Conservation (phyloP, 192 early-diverging fungal genomes). For the Coemansia erecta region DNA sequence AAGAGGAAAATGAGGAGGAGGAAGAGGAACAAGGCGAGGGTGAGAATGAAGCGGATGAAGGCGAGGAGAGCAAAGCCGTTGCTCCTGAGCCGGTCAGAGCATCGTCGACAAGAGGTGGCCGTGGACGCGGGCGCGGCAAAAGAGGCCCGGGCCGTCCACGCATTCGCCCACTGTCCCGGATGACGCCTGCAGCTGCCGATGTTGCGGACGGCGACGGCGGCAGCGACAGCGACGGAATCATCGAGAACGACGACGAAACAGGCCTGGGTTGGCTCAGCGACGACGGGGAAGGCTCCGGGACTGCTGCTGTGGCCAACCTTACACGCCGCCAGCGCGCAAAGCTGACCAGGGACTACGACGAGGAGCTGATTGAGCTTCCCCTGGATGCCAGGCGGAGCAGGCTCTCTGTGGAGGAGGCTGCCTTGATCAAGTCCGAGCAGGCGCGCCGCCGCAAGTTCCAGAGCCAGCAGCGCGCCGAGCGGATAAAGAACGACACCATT, state of each 20-base stretch:
- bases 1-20: too few species aligned
- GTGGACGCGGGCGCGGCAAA: conserved; percentile 4
- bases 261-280: conserved; percentile 18
- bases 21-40: background rate
- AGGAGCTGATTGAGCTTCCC: conserved; percentile 70
- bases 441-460: conserved; percentile 76
- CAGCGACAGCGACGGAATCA: conserved; percentile 8
- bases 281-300: conserved; percentile 2
- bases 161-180: background rate
- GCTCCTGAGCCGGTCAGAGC: background rate
- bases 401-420: conserved; percentile 69
- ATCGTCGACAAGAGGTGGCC: conserved; percentile 2
- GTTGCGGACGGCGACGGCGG: background rate
- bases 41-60: too few species aligned
- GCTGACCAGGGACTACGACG: conserved; percentile 55
- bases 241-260: conserved; percentile 1
- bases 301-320: conserved; percentile 25
- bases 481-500: conserved; percentile 71
- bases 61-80: conserved; percentile 1
- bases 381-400: conserved; percentile 63
- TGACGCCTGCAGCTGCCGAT: background rate
- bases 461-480: conserved; percentile 72
- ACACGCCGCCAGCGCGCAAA: conserved; percentile 73
- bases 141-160: conserved; percentile 11
- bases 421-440: conserved; percentile 68